Base-by-base conservation (phyloP, 371 early-diverging fungal genomes). In the Mortierella sp. region DNA sequence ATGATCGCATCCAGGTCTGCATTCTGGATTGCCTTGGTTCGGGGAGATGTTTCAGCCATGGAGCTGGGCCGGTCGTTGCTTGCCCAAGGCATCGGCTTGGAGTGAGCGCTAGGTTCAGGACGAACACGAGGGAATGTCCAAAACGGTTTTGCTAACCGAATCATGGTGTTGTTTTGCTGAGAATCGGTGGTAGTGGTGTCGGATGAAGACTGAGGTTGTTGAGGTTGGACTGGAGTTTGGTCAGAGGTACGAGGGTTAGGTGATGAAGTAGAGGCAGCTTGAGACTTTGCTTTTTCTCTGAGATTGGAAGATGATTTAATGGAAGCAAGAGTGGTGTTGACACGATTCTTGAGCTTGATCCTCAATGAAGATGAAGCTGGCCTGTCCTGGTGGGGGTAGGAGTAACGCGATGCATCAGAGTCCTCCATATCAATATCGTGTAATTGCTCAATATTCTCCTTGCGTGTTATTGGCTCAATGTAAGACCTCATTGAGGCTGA, bases 241-340 rank as follows among this genome's bases (percentile, higher is more conserved):
- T 20, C 49, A 8, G 60, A 28, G n/a, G 43, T 20, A 4, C 51
- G 30, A 22, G 62, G 22, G 45, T 28, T 64, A 52, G 67, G n/a
- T 12, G 47, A 60, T 30, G 63, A 51, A n/a, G 39, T 11, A 39
- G 75, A 9, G 18, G 61, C 52, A 20, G 58, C 47, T 55, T 68
- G 65, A 16, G 45, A 49, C 1, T 57, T 68, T 18, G 73, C 78
- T 49, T 68, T 70, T 32, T 80, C 80, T 22, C 69, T 39, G 37
- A 80, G 66, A 61, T 69, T 80, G 39, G 80, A 68, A 0, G 75
- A 72, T 5, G 80, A 80, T 64, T 72, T 80, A 39, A 80, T 72
- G 26, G 72, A 66, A 52, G 80, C 75, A 22, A 80, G 57, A n/a
- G 80, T 80, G 52, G 51, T 62, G 52, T 64, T 39, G 52, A 80